Conservation (phyloP, 176 grass and related monocot genomes). For the Paspalum notatum region DNA sequence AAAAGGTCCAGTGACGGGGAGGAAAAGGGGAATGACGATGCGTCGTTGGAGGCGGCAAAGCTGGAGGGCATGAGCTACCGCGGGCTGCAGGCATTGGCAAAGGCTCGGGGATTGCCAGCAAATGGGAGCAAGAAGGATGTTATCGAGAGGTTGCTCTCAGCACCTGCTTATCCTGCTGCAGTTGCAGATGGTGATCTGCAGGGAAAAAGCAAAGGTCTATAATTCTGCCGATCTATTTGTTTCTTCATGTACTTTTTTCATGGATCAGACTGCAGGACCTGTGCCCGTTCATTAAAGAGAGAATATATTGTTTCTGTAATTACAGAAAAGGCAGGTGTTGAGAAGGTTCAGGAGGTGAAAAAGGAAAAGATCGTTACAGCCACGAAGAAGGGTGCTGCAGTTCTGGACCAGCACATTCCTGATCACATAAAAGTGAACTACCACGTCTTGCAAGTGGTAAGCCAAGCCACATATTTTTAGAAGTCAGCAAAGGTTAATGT, state of each 20-base stretch:
- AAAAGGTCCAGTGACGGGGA: constrained; percentile 14
- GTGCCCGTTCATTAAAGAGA: not conserved
- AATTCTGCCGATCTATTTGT: constrained; percentile 9
- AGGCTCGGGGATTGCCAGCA: constrained; percentile 45
- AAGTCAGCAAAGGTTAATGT: not conserved
- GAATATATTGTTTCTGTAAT: not conserved
- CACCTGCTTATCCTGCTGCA: constrained; percentile 21
- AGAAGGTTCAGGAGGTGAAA: constrained; percentile 52
- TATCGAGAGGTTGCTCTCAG: constrained; percentile 51
- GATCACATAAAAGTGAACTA: constrained; percentile 74
- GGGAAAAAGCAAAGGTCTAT: constrained; percentile 39
- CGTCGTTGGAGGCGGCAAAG: constrained; percentile 40
- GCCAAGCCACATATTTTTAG: not conserved
- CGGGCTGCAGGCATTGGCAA: constrained; percentile 65
- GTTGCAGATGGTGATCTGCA: constrained; percentile 43
- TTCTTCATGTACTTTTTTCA: not conserved
- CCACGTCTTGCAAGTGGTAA: constrained; percentile 88
- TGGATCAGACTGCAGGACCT: not conserved
- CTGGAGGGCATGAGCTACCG: constrained; percentile 60
- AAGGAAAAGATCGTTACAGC: constrained; percentile 78
- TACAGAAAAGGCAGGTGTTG: constrained; percentile 43
- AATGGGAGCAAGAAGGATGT: constrained; percentile 69
- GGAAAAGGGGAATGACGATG: constrained; percentile 8
- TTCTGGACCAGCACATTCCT: constrained; percentile 75
- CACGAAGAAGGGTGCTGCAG: constrained; percentile 82